These are phyloP conservation scores for Solanum etuberosum DNA, from an alignment of 257 asterid genomes.

Conservation along the genomic window DNA sequence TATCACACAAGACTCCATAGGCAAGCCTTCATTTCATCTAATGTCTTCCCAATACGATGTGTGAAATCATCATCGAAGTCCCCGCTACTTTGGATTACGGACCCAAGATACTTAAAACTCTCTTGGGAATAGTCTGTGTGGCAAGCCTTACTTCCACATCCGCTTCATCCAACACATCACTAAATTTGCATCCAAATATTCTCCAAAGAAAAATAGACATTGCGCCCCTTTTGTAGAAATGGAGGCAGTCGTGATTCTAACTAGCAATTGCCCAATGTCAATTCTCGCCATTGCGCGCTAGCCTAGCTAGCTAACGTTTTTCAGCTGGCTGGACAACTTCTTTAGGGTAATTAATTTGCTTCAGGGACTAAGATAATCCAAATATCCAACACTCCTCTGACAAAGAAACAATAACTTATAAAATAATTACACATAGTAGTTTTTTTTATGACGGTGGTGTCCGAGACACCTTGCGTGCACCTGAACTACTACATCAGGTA, in stretches of 20 bases:
- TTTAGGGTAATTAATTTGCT: not conserved
- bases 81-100: not conserved
- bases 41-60: not conserved
- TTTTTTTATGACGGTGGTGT: not conserved
- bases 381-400: not conserved
- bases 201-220: not conserved
- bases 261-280: not conserved
- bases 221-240: not conserved
- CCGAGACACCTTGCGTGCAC: not conserved
- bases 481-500: not conserved
- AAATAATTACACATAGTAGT: not conserved
- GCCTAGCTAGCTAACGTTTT: too few species aligned
- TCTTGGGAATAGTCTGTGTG: not conserved
- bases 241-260: not conserved
- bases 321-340: not conserved
- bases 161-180: not conserved
- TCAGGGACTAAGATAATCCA: not conserved
- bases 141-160: not conserved
- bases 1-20: not conserved
- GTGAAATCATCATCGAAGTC: not conserved
- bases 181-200: not conserved
- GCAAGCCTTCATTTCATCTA: not conserved
- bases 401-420: not conserved
- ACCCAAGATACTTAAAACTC: not conserved
- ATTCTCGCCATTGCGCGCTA: too few species aligned